These are phyloP conservation scores for Hordeum vulgare DNA, from an alignment of 176 grass and related monocot species.

Conservation along the genomic window MorexV3_pseudomolecules_assembly NC_058519.1:653609037-653609536, in stretches of 20 bases:
- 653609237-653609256: slow-evolving; percentile 40
- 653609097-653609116: slow-evolving; percentile 72
- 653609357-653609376: slow-evolving; percentile 59
- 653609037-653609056: slow-evolving; percentile 59
- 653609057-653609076: slow-evolving; percentile 67
- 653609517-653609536: slow-evolving; percentile 56
- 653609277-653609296: slow-evolving; percentile 74
- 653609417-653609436: slow-evolving; percentile 64
- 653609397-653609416: slow-evolving; percentile 69
- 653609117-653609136: slow-evolving; percentile 85
- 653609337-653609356: slow-evolving; percentile 36
- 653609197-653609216: slow-evolving; percentile 90
- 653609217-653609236: slow-evolving; percentile 64
- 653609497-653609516: slow-evolving; percentile 67
- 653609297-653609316: slow-evolving; percentile 79
- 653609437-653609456: slow-evolving; percentile 61
- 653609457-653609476: slow-evolving; percentile 53
- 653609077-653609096: slow-evolving; percentile 58
- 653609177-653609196: slow-evolving; percentile 72
- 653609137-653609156: slow-evolving; percentile 65
- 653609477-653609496: slow-evolving; percentile 86
- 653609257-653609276: slow-evolving; percentile 52
- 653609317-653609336: slow-evolving; percentile 53
- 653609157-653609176: slow-evolving; percentile 80
- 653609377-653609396: slow-evolving; percentile 82